Base-by-base conservation (phyloP, 768 basidiomycete genomes). In the Phlebiopsis gigantea region DNA sequence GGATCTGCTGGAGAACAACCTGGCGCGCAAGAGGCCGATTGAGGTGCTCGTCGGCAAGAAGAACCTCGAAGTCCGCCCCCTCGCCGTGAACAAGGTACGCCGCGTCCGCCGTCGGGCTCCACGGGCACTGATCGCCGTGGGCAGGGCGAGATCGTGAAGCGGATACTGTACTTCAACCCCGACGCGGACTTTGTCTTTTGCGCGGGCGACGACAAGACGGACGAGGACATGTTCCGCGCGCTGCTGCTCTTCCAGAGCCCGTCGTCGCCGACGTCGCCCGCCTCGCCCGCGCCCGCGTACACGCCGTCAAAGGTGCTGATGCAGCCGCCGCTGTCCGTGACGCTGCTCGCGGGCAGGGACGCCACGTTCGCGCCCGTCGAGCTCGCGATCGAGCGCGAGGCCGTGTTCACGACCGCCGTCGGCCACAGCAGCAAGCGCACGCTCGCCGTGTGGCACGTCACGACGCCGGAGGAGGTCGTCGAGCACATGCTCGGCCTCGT, bases 151-250 rank as follows among this genome's bases (percentile, higher is more conserved):
- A 98, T 98, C 66, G 95, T 98, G 67, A 95, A 95, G 77, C 79
- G 93, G 46, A 85, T 98, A 57, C 68, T 97, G 56, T 98, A 95
- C 79, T 76, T 86, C 71, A 88, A 98, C 77, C 90, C 95, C 1
- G 93, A 96, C 57, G 86, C 92, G 69, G 31, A 39, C 2, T 94
- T 98, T 66, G 79, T 98, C 70, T 96, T 98, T 76, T 99, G 96
- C 68, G 96, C 95, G 1, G 96, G 96, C 45, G 96, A 99, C 66
- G 96, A 99, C 76, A 99, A 98, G 90, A 95, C 95, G 47, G 93
- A 98, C 76, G 96, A 99, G 75, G 96, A 99, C 76, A 99, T 99
- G 96, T 98, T 98, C 88, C 87, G 94, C 62, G 80, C 92, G 0
- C 78, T 96, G 0, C 79, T 83, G 22, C 79, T 83, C 30, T 88